Conservation (phyloP, 2,329 filamentous ascomycete species). For the Ophiostoma angusticollis region DNA sequence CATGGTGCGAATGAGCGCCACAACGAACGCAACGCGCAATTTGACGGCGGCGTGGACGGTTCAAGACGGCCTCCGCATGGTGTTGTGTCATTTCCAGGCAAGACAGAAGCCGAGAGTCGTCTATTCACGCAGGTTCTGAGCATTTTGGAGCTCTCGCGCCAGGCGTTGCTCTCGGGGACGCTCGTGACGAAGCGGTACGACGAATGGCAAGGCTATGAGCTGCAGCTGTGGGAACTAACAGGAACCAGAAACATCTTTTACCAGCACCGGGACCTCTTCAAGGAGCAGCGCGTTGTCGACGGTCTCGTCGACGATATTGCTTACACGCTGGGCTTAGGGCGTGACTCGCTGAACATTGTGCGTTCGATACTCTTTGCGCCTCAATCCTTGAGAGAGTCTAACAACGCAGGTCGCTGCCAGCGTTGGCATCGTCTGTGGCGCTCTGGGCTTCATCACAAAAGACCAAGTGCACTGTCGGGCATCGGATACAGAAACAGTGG, state of each 20-base stretch:
- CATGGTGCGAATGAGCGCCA: too few relatives aligned
- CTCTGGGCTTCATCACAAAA: constrained; percentile 28
- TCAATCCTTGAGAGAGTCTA: background rate
- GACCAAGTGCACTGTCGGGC: constrained; percentile 15
- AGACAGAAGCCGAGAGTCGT: constrained; percentile 31
- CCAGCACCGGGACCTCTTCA: constrained; percentile 59
- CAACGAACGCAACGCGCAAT: too few relatives aligned
- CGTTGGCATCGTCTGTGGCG: constrained; percentile 58
- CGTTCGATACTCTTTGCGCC: background rate
- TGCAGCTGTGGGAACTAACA: background rate
- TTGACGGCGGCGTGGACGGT: too few relatives aligned
- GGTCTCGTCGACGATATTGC: constrained; percentile 62
- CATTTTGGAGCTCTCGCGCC: constrained; percentile 46
- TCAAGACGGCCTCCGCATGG: background rate
- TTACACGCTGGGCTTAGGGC: constrained; percentile 50
- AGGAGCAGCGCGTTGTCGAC: constrained; percentile 55
- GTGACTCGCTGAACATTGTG: constrained; percentile 59
- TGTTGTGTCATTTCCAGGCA: constrained; percentile 32
- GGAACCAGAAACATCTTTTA: constrained; percentile 64
- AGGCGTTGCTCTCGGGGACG: constrained; percentile 41
- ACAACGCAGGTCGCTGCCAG: constrained; percentile 50
- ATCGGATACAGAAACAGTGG: constrained; percentile 5
- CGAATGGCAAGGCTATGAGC: too few relatives aligned
- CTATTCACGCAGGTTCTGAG: constrained; percentile 43
- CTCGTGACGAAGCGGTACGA: constrained; percentile 50